These are phyloP conservation scores for Carallia pectinifolia DNA, from an alignment of 345 rosid genomes.

Conservation along the genomic window DNA sequence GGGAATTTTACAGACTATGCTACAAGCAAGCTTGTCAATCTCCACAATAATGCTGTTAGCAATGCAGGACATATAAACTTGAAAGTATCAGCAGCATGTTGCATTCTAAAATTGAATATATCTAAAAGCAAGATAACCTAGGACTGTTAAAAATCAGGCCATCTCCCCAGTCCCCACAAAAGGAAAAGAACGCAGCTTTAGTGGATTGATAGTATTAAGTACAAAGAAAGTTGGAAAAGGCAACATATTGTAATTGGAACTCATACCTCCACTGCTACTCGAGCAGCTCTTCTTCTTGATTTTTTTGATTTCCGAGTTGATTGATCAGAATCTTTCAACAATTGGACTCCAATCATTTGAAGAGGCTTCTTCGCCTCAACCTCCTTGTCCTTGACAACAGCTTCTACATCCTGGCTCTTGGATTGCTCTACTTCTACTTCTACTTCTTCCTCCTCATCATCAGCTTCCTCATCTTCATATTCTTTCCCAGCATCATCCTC, in stretches of 20 bases:
- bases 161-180: too few relatives aligned
- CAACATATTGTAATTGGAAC: not conserved
- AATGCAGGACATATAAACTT: not conserved
- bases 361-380: slow-evolving; percentile 77
- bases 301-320: slow-evolving; percentile 47
- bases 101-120: not conserved
- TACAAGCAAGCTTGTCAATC: not conserved
- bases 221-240: too few relatives aligned
- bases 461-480: slow-evolving; percentile 53
- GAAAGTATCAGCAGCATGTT: not conserved
- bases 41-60: not conserved
- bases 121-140: not conserved
- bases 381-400: slow-evolving; percentile 65
- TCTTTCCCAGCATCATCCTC: slow-evolving; percentile 47
- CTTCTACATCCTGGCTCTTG: slow-evolving; percentile 59
- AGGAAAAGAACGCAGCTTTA: too few relatives aligned
- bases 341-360: slow-evolving; percentile 93
- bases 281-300: slow-evolving; percentile 59
- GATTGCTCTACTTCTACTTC: slow-evolving; percentile 55
- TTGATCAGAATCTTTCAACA: slow-evolving; percentile 80
- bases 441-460: slow-evolving; percentile 27
- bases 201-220: too few relatives aligned
- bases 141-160: too few relatives aligned
- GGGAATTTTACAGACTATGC: not conserved
- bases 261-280: slow-evolving; percentile 63